Base-by-base conservation (phyloP, 1,284 basidiomycete genomes). In the Microbotryum saponariae region DNA sequence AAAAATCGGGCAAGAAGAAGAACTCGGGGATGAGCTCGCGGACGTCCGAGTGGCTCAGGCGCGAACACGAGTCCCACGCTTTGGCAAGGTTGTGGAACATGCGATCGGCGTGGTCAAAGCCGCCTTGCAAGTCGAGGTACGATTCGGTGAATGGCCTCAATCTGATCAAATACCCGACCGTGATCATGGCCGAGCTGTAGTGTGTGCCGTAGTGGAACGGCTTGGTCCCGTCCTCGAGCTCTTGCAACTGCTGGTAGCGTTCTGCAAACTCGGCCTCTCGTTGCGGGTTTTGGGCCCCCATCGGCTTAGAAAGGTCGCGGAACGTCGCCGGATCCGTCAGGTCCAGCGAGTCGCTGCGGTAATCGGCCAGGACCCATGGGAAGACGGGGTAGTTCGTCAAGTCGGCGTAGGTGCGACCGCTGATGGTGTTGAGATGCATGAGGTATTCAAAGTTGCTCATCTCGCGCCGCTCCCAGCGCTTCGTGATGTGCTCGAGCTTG, bases 81-180 rank as follows among this genome's bases (percentile, higher is more conserved):
- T 53, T 60, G 5, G 54, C 42, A 29, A 63, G 49, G 46, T 46
- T 56, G 54, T 58, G 85, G 76, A 97, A 97, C 16, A 96, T 77
- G 27, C 93, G 82, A 77, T 97, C 92, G 0, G 93, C 91, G n/a
- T 96, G 77, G 78, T 97, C 93, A 83, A 92, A 97, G n/a, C 92
- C 91, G 25, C 90, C 90, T 79, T 86, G 69, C 27, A 51, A 2
- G 12, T 50, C 53, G 48, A 57, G 49, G 79, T 93, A 94, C 84
- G 93, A 92, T 72, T 87, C 85, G 23, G 90, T 92, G 74, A 87
- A 96, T 0, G 93, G 93, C 12, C 88, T 84, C 70, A 94, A 77
- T 14, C 93, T 83, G 64, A 97, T 94, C 72, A 97, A 78, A 77
- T 89, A 97, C 68, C 94, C 91, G 77, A 91, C 94, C 42, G 94